Evolutionary conservation across 2,329 filamentous ascomycete species (phyloP), one percentile per base, ranked within the genome.

Genomic region (Mycosphaerella arachidis): DNA sequence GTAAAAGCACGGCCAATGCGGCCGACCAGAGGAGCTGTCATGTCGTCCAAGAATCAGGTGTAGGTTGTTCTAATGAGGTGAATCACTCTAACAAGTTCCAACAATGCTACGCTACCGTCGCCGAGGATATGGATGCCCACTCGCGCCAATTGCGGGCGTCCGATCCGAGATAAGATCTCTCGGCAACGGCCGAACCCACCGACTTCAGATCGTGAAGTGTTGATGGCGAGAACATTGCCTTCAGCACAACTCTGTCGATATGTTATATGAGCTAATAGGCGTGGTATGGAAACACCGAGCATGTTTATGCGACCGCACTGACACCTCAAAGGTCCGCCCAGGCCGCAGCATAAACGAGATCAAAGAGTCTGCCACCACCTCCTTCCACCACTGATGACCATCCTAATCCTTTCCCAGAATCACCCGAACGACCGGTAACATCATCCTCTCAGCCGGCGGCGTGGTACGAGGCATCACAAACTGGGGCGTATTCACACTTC

Each of bases 251-350:
- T n/a, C 12, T 43, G 45, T 45, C 29, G 67, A 35, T 67, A 97
- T 99, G 94, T 81, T 99, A 79, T 99, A 99, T 82, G 94, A 99
- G 81, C 82, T 97, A 73, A 94, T 99, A 77, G 94, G 90, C 76
- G 88, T 97, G 79, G 94, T 97, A 80, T 72, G 88, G 13, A 51
- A 18, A 9, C 18, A 10, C 20, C n/a, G 30, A 33, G 13, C 4
- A n/a, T 5, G 6, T 30, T n/a, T 0, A 16, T n/a, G 30, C 20
- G 18, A 61, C 30, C 24, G 5, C 54, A 55, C 62, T 67, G 62
- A 68, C 50, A 31, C 52, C 48, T 29, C 45, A 27, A 73, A 97
- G 94, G 92, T 96, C 80, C 93, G 94, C 73, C 91, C 92, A 68
- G 91, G 91, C 82, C 69, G 70, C 63, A 93, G 86, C 78, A 80